Base-by-base conservation (phyloP, 306 rosid species). In the Trifolium dubium region DNA sequence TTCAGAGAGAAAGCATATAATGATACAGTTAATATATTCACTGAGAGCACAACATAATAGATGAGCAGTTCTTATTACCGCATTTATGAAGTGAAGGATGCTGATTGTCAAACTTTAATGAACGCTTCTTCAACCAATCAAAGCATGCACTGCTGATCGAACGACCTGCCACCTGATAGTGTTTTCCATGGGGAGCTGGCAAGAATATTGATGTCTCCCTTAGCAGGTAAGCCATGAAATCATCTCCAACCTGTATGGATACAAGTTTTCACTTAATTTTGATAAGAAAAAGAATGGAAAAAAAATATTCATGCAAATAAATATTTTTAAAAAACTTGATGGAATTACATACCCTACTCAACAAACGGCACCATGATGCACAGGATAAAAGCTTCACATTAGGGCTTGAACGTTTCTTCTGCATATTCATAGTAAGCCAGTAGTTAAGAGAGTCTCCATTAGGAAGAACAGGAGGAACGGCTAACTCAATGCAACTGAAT, bases 151-250 rank as follows among this genome's bases (percentile, higher is more conserved):
- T 5, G 65, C 58, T 86, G 58, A 86, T 70, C n/a, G 92, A 82
- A 43, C 72, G 78, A 63, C 98, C 98, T 50, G 86, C 81, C 79
- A 93, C 88, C 83, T 93, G 98, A 65, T 68, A 85, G 74, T 89
- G 84, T 23, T 76, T 84, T 79, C 80, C 86, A 43, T 10, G 77
- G 63, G 76, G 65, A 53, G 72, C 64, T 50, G 89, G 87, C 87
- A 90, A 65, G 86, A 93, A 93, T 69, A 93, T 86, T 51, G 74
- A 70, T 37, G 76, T 59, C 61, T 77, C 61, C 65, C 11, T 61
- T 50, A 77, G 81, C 37, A 77, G 64, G 65, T 77, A 69, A 60
- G 50, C 54, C 81, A 77, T 77, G 23, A 77, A 61, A 60, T 60
- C 64, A 61, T 61, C 71, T 39, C 81, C 81, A 69, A 91, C 88